These are phyloP conservation scores for Aspergillus biplanus DNA, from an alignment of 495 filamentous ascomycete species.

Conservation along the genomic window DNA sequence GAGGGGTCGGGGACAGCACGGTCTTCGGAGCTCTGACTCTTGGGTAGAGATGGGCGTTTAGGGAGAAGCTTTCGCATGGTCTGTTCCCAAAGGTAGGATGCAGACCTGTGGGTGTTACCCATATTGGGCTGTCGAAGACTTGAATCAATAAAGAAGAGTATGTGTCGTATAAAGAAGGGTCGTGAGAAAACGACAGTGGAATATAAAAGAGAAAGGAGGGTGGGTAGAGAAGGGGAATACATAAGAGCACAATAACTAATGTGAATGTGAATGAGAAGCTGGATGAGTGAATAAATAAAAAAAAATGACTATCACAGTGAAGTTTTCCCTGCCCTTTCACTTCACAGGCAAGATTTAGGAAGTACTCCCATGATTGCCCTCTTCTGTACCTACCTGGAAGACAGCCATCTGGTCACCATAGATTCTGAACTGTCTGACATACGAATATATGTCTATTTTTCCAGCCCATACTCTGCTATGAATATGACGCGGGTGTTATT, in stretches of 20 bases:
- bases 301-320: not conserved
- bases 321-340: not conserved
- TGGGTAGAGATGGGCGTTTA: conserved; percentile 19
- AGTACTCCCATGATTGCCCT: not conserved
- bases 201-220: not conserved
- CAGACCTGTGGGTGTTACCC: conserved; percentile 19
- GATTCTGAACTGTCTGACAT: no score
- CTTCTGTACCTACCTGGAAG: no score
- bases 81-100: conserved; percentile 24
- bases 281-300: conserved; percentile 7
- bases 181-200: conserved; percentile 1
- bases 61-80: conserved; percentile 24
- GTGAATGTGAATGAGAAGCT: conserved; percentile 2
- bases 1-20: conserved; percentile 3
- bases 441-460: no score
- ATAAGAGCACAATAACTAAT: not conserved
- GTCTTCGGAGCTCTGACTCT: not conserved
- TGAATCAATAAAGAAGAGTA: not conserved
- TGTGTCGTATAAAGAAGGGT: not conserved
- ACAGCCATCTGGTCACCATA: no score
- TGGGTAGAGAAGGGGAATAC: not conserved
- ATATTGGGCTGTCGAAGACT: conserved; percentile 2
- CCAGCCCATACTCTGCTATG: no score
- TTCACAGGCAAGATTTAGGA: not conserved
- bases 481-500: no score